These are phyloP conservation scores for Teratosphaeria nubilosa DNA, from an alignment of 2,329 filamentous ascomycete genomes.

Conservation along the genomic window DNA sequence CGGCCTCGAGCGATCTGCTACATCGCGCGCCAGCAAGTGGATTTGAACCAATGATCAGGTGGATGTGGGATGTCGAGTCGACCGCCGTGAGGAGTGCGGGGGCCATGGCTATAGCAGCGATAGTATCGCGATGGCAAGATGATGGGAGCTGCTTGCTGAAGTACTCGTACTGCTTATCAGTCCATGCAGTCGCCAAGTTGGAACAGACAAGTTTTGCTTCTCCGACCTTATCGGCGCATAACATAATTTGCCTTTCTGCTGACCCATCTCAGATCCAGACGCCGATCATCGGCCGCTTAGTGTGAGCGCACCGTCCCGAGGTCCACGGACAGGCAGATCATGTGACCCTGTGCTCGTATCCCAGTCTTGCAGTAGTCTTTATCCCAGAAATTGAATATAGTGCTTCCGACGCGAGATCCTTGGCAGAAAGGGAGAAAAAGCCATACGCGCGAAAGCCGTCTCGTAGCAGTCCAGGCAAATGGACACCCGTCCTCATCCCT, in stretches of 20 bases:
- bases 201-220: neutral
- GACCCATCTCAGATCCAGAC: neutral
- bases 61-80: conserved; percentile 60
- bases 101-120: conserved; percentile 24
- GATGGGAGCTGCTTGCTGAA: neutral
- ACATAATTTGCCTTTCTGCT: neutral
- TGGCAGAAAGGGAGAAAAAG: neutral
- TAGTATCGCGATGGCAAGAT: neutral
- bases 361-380: too few relatives aligned
- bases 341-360: neutral
- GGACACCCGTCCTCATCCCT: conserved; percentile 4
- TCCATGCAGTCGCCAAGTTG: neutral
- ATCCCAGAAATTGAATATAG: neutral
- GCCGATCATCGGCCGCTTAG: neutral
- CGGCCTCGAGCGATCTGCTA: conserved; percentile 67
- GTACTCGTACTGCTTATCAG: neutral
- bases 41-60: conserved; percentile 79
- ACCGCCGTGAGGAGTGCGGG: conserved; percentile 61
- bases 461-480: neutral
- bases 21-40: conserved; percentile 79
- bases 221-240: neutral
- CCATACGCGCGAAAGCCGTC: neutral
- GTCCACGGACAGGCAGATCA: neutral
- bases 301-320: neutral
- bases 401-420: neutral